phyloP scores from a whole-genome alignment of 108 stramenopile species.

The Skeletonema tropicum region DNA sequence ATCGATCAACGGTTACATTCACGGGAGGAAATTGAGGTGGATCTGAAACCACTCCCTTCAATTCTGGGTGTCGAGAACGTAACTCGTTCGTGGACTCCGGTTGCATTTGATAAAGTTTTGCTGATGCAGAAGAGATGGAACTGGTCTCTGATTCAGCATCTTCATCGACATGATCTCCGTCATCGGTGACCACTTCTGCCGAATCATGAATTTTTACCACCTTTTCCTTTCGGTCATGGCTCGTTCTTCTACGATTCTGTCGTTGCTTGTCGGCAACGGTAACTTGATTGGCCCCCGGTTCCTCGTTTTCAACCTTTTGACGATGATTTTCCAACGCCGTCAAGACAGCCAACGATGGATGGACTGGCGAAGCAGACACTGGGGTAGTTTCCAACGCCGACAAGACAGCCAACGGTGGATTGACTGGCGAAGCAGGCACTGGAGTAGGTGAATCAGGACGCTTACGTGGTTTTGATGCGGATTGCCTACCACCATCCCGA shows the following conservation, averaged over 20 bases:
- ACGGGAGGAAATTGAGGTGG: neutral
- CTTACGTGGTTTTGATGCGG: neutral
- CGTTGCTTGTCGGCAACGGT: neutral
- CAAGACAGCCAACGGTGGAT: slow-evolving; percentile 4
- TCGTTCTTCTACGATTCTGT: neutral
- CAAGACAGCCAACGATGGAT: slow-evolving; percentile 6
- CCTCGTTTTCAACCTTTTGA: neutral
- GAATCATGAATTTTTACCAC: slow-evolving; percentile 6
- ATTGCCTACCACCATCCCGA: neutral
- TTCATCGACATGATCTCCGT: neutral
- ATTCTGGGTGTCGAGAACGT: neutral
- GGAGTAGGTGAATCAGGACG: neutral
- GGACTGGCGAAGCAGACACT: neutral
- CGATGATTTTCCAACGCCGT: slow-evolving; percentile 3
- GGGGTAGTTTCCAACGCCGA: neutral
- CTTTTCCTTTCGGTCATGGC: neutral
- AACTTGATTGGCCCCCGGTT: neutral
- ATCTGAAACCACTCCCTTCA: slow-evolving; percentile 1
- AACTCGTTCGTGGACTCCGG: slow-evolving; percentile 8
- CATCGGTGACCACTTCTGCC: slow-evolving; percentile 2
- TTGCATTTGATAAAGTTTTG: slow-evolving; percentile 24
- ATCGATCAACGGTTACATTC: slow-evolving; percentile 3
- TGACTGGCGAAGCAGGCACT: neutral
- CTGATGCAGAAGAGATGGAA: slow-evolving; percentile 37
- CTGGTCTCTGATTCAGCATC: slow-evolving; percentile 14